These are phyloP conservation scores for Ustilago hordei DNA, from an alignment of 1,284 basidiomycete genomes.

Conservation along the genomic window DNA sequence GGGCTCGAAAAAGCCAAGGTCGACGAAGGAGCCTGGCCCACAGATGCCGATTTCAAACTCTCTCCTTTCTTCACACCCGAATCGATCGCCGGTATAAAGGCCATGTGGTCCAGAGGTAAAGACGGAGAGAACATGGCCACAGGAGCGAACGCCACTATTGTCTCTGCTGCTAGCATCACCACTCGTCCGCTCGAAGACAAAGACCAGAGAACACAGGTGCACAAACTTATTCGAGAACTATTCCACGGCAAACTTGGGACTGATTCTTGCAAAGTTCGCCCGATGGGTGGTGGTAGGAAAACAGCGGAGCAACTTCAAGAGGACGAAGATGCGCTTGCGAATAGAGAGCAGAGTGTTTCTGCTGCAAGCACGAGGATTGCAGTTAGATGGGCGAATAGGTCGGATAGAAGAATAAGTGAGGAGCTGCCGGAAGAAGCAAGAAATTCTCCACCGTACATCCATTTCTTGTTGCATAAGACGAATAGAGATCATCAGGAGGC, in stretches of 20 bases:
- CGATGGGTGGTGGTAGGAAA: constrained; percentile 16
- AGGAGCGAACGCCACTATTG: constrained; percentile 35
- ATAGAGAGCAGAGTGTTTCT: constrained; percentile 2
- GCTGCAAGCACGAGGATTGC: constrained; percentile 74
- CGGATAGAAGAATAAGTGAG: constrained; percentile 65
- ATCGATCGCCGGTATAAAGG: constrained; percentile 23
- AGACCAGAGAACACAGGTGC: constrained; percentile 82
- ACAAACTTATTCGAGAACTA: constrained; percentile 82
- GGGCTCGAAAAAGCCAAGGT: neutral
- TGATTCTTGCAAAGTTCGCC: constrained; percentile 72
- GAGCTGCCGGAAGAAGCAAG: constrained; percentile 71
- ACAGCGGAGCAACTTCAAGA: constrained; percentile 14
- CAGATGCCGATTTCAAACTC: constrained; percentile 31
- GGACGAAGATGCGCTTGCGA: constrained; percentile 44
- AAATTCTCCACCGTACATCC: constrained; percentile 80
- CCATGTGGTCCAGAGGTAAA: constrained; percentile 30
- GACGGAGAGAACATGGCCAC: constrained; percentile 31
- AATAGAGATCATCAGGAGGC: constrained; percentile 98
- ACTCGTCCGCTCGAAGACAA: constrained; percentile 84
- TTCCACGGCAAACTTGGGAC: constrained; percentile 87
- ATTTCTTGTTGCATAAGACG: constrained; percentile 96
- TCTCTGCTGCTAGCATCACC: constrained; percentile 32
- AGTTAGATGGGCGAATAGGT: constrained; percentile 77
- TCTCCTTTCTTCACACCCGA: constrained; percentile 27
- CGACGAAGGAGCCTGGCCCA: constrained; percentile 31